Percentiles rank a stretch among this genome's conserved stretches.
Conservation (phyloP, 306 rosid genomes). For the Lablab purpureus region DNA sequence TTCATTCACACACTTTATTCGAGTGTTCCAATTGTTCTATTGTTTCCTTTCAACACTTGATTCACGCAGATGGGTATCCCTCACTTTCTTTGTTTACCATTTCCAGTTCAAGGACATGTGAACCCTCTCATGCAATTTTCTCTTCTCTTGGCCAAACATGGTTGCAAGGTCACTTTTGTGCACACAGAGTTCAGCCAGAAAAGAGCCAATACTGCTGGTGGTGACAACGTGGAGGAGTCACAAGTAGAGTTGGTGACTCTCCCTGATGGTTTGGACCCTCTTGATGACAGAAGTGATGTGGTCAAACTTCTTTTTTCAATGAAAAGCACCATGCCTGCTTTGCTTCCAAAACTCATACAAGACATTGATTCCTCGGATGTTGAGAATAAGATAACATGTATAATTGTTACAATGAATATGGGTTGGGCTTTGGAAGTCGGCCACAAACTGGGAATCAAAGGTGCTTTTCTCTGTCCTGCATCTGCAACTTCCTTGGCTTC, state of each 20-base stretch:
- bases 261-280: constrained; percentile 57
- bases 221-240: not conserved
- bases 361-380: constrained; percentile 35
- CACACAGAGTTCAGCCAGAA: constrained; percentile 46
- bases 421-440: constrained; percentile 59
- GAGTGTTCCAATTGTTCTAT: not conserved
- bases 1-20: not conserved
- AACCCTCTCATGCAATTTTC: constrained; percentile 55
- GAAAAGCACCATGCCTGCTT: constrained; percentile 46
- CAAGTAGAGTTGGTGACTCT: constrained; percentile 45
- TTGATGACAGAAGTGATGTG: constrained; percentile 45
- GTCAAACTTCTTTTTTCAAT: not conserved
- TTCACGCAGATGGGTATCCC: constrained; percentile 43
- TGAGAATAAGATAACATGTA: constrained; percentile 46
- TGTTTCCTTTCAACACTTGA: not conserved
- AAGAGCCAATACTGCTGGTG: not conserved
- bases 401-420: constrained; percentile 49
- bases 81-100: constrained; percentile 55
- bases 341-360: constrained; percentile 54
- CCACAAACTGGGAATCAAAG: constrained; percentile 52
- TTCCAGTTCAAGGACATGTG: constrained; percentile 55
- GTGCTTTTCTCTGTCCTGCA: constrained; percentile 54
- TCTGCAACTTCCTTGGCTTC: constrained; percentile 53
- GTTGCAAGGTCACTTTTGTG: constrained; percentile 57
- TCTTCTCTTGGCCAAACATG: constrained; percentile 47